Evolutionary conservation across 2,329 filamentous ascomycete genomes (phyloP).

Genomic region (Venturia effusa): DNA sequence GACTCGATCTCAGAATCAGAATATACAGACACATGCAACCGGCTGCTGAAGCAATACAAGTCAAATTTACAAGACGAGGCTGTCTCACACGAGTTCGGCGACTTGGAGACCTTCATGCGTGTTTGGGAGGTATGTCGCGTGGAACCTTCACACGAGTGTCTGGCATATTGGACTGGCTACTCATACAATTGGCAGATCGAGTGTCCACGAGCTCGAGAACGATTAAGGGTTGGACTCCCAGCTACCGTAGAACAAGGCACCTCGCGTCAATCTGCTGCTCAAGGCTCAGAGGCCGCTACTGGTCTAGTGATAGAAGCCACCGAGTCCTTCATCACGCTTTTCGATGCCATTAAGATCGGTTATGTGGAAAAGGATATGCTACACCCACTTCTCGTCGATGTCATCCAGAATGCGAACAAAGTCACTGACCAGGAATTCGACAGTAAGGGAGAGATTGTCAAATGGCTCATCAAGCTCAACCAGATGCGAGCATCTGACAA

Average conservation of each 20-base stretch:
- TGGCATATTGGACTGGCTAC: not conserved
- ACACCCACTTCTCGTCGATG: conserved; percentile 88
- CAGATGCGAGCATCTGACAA: conserved; percentile 96
- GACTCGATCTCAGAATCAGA: conserved; percentile 86
- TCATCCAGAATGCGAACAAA: conserved; percentile 95
- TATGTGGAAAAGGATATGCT: conserved; percentile 90
- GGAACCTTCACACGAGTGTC: not conserved
- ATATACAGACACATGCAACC: conserved; percentile 93
- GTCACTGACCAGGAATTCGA: conserved; percentile 95
- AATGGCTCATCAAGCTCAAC: conserved; percentile 95
- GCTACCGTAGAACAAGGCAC: conserved; percentile 52
- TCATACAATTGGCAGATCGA: conserved; percentile 55
- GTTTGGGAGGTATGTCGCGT: conserved; percentile 64
- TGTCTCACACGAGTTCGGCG: conserved; percentile 78
- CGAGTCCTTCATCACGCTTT: conserved; percentile 96
- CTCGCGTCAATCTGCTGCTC: conserved; percentile 21
- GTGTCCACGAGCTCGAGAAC: conserved; percentile 85
- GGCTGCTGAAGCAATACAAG: conserved; percentile 92
- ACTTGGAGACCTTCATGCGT: conserved; percentile 80
- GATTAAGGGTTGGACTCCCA: conserved; percentile 83
- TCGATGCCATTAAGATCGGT: conserved; percentile 87
- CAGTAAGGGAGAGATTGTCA: conserved; percentile 90
- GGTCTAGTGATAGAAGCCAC: conserved; percentile 78
- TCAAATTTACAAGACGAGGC: conserved; percentile 83
- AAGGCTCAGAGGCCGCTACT: conserved; percentile 37